A percentile compares a stretch with the other conserved stretches of the same genome.
Evolutionary conservation across 177 flowering plant species (phyloP).

Genomic region (Vitis hybrid): DNA sequence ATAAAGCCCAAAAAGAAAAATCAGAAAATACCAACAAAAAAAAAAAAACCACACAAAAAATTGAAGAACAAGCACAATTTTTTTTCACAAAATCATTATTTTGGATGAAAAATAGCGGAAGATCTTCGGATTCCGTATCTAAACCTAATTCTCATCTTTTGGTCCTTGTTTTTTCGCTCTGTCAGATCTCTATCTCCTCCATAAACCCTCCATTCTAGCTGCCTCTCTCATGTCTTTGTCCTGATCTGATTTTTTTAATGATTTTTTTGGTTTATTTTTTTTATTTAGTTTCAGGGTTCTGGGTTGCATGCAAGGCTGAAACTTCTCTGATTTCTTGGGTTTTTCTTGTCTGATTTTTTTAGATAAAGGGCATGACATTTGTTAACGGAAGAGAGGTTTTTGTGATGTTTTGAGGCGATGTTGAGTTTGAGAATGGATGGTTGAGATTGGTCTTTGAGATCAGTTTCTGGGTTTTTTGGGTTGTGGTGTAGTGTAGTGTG

Average conservation of each 20-base stretch:
- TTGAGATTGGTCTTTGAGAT: constrained; percentile 14
- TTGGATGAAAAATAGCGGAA: background rate
- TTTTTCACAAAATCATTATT: no score
- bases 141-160: background rate
- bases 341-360: constrained; percentile 5
- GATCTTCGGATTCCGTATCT: background rate
- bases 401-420: constrained; percentile 10
- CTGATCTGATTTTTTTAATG: background rate
- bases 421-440: constrained; percentile 18
- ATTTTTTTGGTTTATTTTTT: background rate
- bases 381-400: constrained; percentile 11
- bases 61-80: no score
- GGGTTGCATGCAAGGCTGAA: constrained; percentile 19
- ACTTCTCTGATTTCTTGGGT: constrained; percentile 9
- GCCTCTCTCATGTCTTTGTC: background rate
- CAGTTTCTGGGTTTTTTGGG: constrained; percentile 1
- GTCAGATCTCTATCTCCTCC: background rate
- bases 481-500: constrained; percentile 13
- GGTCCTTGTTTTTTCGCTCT: background rate
- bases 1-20: no score
- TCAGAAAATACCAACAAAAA: no score
- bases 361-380: constrained; percentile 10
- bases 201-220: constrained; percentile 7
- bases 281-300: constrained; percentile 11
- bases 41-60: no score